Base-by-base conservation (phyloP, 306 rosid genomes). In the Medicago truncatula region DNA sequence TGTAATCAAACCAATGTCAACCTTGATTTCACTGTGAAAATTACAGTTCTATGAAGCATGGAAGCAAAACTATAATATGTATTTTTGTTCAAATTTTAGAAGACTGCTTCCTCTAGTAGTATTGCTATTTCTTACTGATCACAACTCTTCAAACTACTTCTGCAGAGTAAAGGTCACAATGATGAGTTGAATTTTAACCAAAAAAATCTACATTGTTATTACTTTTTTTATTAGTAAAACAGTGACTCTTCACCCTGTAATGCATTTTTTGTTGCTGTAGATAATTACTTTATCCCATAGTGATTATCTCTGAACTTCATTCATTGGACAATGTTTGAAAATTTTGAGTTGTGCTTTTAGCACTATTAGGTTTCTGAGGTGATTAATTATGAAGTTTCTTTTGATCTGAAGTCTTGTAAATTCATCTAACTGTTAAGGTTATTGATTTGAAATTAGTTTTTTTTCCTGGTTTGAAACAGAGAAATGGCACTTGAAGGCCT, bases 401-500 rank as follows among this genome's bases (percentile, higher is more conserved):
- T 12, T 59, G 21, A 67, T 17, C 15, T 49, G 3, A 44, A 36
- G 59, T 53, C 69, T 49, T 65, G 40, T 52, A 46, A 44, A 70
- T 74, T 61, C 75, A 63, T 70, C 40, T 69, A 21, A 67, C 65
- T 28, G 25, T 39, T 72, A 28, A 17, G 73, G 25, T 78, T 66
- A 14, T 68, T 62, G 7, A 70, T 25, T 34, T 81, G 73, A 46
- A 75, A 66, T 34, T 57, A 66, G 5, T 2, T 63, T 76, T 81
- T 10, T 44, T 21, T 64, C 60, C 68, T 53, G 67, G 74, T 76
- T 81, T 78, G 68, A 58, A 66, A 65, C 82, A 94, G 98, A 86
- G 97, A 95, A 82, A 86, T 95, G 85, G 97, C 98, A 75, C 88
- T 86, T 80, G 96, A 92, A 83, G 96, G 98, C 59, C 98, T 94